Base-by-base conservation (phyloP, 169 alveolate genomes). In the Eimeria necatrix region DNA sequence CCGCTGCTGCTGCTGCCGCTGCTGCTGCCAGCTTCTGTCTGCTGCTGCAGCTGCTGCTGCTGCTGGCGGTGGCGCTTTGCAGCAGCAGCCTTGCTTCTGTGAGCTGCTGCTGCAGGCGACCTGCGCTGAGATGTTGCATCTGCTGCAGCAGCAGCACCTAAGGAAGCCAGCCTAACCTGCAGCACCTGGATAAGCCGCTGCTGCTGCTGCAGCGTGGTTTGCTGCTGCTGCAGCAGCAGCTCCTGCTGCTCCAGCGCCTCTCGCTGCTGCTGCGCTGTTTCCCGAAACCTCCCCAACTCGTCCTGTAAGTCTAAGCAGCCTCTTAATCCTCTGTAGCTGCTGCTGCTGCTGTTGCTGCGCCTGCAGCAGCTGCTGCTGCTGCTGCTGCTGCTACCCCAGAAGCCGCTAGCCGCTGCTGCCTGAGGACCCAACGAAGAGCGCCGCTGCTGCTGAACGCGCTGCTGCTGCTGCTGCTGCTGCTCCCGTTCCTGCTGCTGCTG, bases 21-120 rank as follows among this genome's bases (percentile, higher is more conserved):
- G 20, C 59, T 1, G 20, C 9, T 51, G 4, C 26, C 51, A 26
- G 16, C 52, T 53, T 26, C 26, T 46, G 20, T 3, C 46, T 78
- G 88, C 49, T 78, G 88, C 49, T 78, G 88, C 88, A 48, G 68
- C 48, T 73, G 85, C 88, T 78, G 88, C 68, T 78, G 88, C 68
- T 78, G 88, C 41, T n/a, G n/a, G n/a, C n/a, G n/a, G n/a, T n/a
- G n/a, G n/a, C n/a, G n/a, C n/a, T 64, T 24, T 9, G 14, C 76
- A 24, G 32, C 64, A 56, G 64, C 64, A 56, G 24, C 51, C 16
- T 26, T 16, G 85, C 24, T 46, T 49, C 59, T 7, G 4, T 73
- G 56, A 9, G 26, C 85, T 26, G 85, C 56, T 5, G 85, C 51
- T 16, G 85, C 60, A 73, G 56, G 22, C 3, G 59, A 4, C 20